Base-by-base conservation (phyloP, 1,139 yeast species). In the Suhomyces terraborum region DNA sequence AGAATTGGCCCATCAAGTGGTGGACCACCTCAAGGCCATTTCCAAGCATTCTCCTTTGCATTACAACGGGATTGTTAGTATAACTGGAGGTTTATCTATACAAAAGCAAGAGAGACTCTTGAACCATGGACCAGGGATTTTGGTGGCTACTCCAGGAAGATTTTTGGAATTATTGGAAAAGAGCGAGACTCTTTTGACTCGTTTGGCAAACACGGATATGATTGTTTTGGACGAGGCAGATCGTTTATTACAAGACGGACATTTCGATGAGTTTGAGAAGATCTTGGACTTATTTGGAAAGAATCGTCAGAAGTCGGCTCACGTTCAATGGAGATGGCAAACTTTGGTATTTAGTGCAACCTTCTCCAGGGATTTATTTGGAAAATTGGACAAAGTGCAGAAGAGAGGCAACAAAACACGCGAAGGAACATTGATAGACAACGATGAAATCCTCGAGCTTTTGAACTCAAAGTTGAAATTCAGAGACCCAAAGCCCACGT, bases 151-250 rank as follows among this genome's bases (percentile, higher is more conserved):
- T 0, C 98, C 99, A 0, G 99, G 99, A 31, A 79, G 99, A 50
- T 81, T 88, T 58, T 72, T 89, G 42, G 98, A 94, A 58, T 62
- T 93, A 25, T 55, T 93, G 30, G 87, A 85, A 59, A 81, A 81
- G 48, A 79, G 81, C 45, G 69, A 70, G 22, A 77, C 72, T 1
- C 51, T 82, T 27, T 72, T 82, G 7, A 66, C 69, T 19, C 71
- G 82, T 54, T 69, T 89, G 49, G 76, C 85, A 12, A 67, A 78
- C 19, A 73, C 88, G 8, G 88, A 87, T 43, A 74, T 82, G 5
- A 59, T 93, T 8, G 96, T 91, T 0, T 72, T 91, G 31, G 99
- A 94, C 69, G 99, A 94, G 63, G 99, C 98, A n/a, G 99, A 93
- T 67, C 74, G 98, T 61, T 71, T 93, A 49, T 73, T 94, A 41